Percentiles rank a stretch among this genome's conserved stretches.
Conservation (phyloP, 73 alveolate genomes). For the Chromera velia region DNA sequence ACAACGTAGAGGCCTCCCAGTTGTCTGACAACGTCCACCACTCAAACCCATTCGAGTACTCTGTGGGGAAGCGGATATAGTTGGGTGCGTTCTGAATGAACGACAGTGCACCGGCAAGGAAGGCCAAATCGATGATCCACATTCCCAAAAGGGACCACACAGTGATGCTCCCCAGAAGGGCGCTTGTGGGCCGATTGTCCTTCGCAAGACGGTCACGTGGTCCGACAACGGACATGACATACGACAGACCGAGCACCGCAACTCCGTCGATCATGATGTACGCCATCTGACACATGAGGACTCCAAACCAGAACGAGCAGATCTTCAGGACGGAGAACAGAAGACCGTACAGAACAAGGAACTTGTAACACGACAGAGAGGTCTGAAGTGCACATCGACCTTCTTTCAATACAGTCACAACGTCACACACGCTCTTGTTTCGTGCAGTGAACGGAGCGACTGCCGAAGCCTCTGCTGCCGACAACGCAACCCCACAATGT, state of each 20-base stretch:
- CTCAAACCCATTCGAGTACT: too few relatives aligned
- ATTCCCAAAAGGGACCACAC: too few relatives aligned
- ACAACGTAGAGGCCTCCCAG: too few relatives aligned
- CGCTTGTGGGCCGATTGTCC: too few relatives aligned
- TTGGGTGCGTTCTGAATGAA: too few relatives aligned
- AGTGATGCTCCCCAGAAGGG: too few relatives aligned
- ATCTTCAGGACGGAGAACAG: not conserved
- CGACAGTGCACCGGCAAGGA: too few relatives aligned
- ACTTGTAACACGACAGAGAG: not conserved
- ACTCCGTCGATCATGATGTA: not conserved
- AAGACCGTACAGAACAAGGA: not conserved
- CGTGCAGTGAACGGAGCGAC: constrained; percentile 2
- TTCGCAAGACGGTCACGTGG: too few relatives aligned
- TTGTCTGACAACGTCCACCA: too few relatives aligned
- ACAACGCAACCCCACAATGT: constrained; percentile 24
- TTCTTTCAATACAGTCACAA: not conserved
- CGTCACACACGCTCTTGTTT: not conserved
- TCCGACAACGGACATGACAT: not conserved
- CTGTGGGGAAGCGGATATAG: too few relatives aligned
- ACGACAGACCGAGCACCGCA: not conserved
- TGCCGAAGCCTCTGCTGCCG: constrained; percentile 55
- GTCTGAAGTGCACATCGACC: not conserved
- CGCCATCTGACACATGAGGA: not conserved
- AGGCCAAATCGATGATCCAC: too few relatives aligned
- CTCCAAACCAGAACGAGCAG: not conserved